Base-by-base conservation (phyloP, 805 yeast genomes). In the Candida sithepensis region DNA sequence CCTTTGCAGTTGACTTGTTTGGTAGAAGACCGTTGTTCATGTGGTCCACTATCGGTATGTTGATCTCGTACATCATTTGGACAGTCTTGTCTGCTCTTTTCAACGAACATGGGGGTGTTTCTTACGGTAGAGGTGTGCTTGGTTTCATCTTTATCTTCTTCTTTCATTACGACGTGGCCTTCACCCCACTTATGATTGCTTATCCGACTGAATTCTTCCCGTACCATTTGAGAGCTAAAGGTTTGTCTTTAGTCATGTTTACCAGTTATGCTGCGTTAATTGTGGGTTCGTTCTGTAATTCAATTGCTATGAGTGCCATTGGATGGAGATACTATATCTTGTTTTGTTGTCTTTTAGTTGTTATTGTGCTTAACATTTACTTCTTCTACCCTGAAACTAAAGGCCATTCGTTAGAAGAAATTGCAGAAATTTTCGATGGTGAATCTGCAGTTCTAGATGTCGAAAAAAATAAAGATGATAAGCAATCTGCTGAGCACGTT, bases 311-410 rank as follows among this genome's bases (percentile, higher is more conserved):
- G 65, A 66, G 61, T 44, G 60, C 65, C 28, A 61, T 70, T 47
- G 66, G 60, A 26, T 68, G 73, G 72, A 60, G 59, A 46, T 67
- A 64, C 52, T 67, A 67, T 54, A 66, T 67, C 45, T 66, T 65
- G 37, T 70, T 60, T 54, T 61, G 68, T 26, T 67, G 67, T 18
- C 64, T 66, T 42, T 47, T 65, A 39, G 49, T 55, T 30, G 58
- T 65, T 23, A 64, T 64, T 39, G 45, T 49, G 16, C 46, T 41
- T 18, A 52, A 50, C 33, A 50, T 45, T 8, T 61, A 39, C 55
- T 69, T 74, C 64, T 69, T 67, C 52, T 80, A 82, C 44, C 77
- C 79, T 51, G 88, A 83, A 66, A 83, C 88, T n/a, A 81, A 77
- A 66, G 83, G 83, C 14, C 73, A 77, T 64, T 70, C 78, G 16